These are phyloP conservation scores for Penicillium sp. DNA, from an alignment of 2,329 filamentous ascomycete genomes.

Conservation along the genomic window DNA sequence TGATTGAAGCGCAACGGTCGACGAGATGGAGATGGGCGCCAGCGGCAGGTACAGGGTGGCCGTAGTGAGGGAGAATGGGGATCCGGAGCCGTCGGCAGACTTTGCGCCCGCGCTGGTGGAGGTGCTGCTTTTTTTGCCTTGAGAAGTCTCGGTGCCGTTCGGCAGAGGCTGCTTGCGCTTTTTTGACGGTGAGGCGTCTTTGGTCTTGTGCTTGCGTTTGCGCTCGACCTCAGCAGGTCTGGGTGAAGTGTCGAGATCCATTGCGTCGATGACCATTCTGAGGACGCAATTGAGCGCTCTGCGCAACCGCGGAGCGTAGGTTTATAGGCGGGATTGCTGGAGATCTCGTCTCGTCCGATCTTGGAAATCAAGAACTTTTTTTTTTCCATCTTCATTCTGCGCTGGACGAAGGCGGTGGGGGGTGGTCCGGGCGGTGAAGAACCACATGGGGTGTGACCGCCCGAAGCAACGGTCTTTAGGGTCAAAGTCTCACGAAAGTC, in stretches of 20 bases:
- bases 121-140: conserved; percentile 11
- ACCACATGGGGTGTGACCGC: conserved; percentile 1
- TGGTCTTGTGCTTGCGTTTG: conserved; percentile 43
- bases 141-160: conserved; percentile 8
- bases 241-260: conserved; percentile 33
- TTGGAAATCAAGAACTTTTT: conserved; percentile 8
- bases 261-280: conserved; percentile 35
- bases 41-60: conserved; percentile 65
- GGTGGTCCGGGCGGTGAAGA: conserved; percentile 18
- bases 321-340: conserved; percentile 5
- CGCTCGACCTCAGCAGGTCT: conserved; percentile 25
- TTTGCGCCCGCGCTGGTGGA: conserved; percentile 1
- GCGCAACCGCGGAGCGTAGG: conserved; percentile 10
- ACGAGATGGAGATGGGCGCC: conserved; percentile 50
- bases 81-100: conserved; percentile 36
- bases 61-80: conserved; percentile 72
- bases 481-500: conserved; percentile 1
- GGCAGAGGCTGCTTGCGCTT: conserved; percentile 34
- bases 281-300: conserved; percentile 19
- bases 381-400: conserved; percentile 16
- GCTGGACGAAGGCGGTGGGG: conserved; percentile 23
- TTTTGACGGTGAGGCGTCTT: conserved; percentile 41
- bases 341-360: too few species aligned
- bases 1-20: conserved; percentile 50
- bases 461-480: neutral